A percentile compares a stretch with the other conserved stretches of the same genome.
These are phyloP conservation scores for Penicillium sclerotiorum DNA, from an alignment of 2,329 filamentous ascomycete species.

Conservation along the genomic window DNA sequence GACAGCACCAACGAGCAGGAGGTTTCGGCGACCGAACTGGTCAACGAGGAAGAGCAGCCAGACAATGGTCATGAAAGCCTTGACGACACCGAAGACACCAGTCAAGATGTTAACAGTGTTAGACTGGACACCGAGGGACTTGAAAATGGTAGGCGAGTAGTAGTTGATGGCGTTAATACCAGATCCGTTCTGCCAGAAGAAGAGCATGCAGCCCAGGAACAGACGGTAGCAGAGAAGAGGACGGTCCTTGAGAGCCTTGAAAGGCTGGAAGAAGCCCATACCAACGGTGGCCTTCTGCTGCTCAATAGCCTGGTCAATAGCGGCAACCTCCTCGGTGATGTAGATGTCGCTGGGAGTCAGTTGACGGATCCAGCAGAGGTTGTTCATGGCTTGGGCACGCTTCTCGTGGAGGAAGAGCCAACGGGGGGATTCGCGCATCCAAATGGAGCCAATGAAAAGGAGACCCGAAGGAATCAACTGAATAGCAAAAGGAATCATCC, in stretches of 20 bases:
- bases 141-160: constrained; percentile 70
- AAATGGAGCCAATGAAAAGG: constrained; percentile 58
- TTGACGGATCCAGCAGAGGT: constrained; percentile 52
- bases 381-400: constrained; percentile 65
- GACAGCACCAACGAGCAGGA: constrained; percentile 66
- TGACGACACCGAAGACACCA: constrained; percentile 76
- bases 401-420: constrained; percentile 71
- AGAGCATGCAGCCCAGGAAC: constrained; percentile 72
- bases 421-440: constrained; percentile 66
- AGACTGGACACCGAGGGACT: constrained; percentile 59
- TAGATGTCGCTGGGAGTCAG: constrained; percentile 56
- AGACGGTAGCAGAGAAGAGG: constrained; percentile 69
- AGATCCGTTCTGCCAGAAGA: constrained; percentile 76
- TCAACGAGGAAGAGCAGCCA: constrained; percentile 72
- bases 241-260: constrained; percentile 57
- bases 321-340: constrained; percentile 71
- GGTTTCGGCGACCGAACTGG: constrained; percentile 61
- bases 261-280: constrained; percentile 73
- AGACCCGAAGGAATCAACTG: constrained; percentile 46
- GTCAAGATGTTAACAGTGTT: constrained; percentile 65
- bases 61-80: constrained; percentile 67
- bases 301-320: constrained; percentile 70
- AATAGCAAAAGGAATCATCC: constrained; percentile 47
- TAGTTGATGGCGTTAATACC: constrained; percentile 85
- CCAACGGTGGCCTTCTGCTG: constrained; percentile 64